Base-by-base conservation (phyloP, 1,284 basidiomycete species). In the Moesziomyces parantarcticus region DNA sequence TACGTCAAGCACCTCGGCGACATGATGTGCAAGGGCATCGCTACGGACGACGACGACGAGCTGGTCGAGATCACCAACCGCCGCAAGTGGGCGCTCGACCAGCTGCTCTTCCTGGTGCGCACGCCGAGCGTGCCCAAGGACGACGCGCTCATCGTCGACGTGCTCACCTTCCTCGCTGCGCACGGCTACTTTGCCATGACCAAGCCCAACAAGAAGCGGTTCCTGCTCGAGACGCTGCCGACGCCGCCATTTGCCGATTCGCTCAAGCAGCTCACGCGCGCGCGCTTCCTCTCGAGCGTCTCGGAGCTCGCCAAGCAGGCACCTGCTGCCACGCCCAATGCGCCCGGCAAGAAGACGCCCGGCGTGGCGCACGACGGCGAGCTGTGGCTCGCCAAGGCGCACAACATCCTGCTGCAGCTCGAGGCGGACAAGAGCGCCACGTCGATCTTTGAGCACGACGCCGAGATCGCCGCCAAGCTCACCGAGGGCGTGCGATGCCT, bases 101-200 rank as follows among this genome's bases (percentile, higher is more conserved):
- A 98, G 85, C 86, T 97, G 25, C 86, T 89, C 11, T 88, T 89
- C 10, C 88, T 97, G 40, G 86, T 94, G 65, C 90, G 91, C 55
- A 95, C 93, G 80, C 88, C 89, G 7, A 88, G 90, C 0, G 88
- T 97, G 41, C 92, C 92, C 9, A 94, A 92, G 82, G 87, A 88
- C 55, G 93, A 96, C 80, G 87, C 87, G 47, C 93, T 92, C 89
- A 86, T 96, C 21, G 85, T 88, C 58, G 86, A 87, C 11, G 86
- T 94, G 49, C 87, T 98, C 41, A 89, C 94, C 70, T 96, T 93
- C 88, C 86, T 97, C 40, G 86, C 88, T 49, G 88, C 93, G 5
- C 88, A 96, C 77, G 94, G 94, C 0, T 88, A 95, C 64, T 97
- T 94, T 83, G 80, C 84, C 29, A 85, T 89, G 45, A 85, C 88